These are phyloP conservation scores for Umbelopsis sp. DNA, from an alignment of 192 early-diverging fungal species.

Conservation along the genomic window DNA sequence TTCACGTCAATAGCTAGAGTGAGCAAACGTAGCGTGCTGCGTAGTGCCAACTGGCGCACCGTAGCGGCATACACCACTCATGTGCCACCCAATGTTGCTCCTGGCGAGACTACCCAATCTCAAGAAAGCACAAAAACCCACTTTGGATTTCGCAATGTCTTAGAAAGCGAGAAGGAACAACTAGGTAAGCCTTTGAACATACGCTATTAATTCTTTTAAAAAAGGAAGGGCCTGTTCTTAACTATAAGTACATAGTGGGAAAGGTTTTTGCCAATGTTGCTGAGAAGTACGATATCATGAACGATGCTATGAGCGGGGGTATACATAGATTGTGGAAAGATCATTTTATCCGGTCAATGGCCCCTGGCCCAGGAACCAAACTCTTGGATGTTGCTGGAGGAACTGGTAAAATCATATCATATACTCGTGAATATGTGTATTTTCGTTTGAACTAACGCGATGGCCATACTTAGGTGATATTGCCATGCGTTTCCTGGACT, in stretches of 20 bases:
- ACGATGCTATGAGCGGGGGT: constrained; percentile 94
- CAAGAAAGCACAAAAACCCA: constrained; percentile 63
- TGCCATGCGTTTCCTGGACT: constrained; percentile 92
- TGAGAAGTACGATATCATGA: constrained; percentile 97
- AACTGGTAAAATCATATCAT: constrained; percentile 62
- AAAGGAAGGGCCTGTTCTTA: no score
- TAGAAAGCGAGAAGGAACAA: constrained; percentile 81
- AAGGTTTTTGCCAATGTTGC: constrained; percentile 95
- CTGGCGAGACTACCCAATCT: background rate
- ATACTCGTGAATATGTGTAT: background rate
- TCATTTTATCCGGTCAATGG: constrained; percentile 82
- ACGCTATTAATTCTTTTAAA: no score
- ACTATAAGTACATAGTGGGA: constrained; percentile 59
- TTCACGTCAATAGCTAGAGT: constrained; percentile 4
- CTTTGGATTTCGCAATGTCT: constrained; percentile 94
- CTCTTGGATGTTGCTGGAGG: constrained; percentile 98
- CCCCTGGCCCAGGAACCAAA: constrained; percentile 78
- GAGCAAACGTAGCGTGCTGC: background rate
- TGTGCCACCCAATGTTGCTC: background rate
- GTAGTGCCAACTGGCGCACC: background rate
- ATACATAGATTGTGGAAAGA: constrained; percentile 98
- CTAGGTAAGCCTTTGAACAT: constrained; percentile 56
- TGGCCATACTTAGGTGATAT: constrained; percentile 73
- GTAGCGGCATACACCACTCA: constrained; percentile 1
- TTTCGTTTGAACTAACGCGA: background rate